Evolutionary conservation across 169 alveolate species (phyloP), one percentile per base, ranked within the genome.

Genomic region (Babesia caballi): DNA sequence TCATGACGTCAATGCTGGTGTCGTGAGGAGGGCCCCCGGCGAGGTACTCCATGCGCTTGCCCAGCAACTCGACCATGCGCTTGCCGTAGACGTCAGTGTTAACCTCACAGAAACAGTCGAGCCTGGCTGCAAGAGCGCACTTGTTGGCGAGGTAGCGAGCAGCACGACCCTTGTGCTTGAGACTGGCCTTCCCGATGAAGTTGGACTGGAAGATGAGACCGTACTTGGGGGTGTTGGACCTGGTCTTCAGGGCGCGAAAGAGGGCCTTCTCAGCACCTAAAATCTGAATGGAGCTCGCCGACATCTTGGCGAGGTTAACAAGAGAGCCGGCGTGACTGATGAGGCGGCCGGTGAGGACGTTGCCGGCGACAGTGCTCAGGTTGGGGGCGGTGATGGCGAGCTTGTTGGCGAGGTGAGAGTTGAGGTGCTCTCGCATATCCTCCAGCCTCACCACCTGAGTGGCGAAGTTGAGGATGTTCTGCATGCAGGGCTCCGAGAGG

Each of bases 181-280:
- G 90, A 32, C 96, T 93, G 23, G 99, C 99, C 81, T 95, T 92
- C 3, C 99, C 99, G 56, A 98, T 97, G 88, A 94, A 96, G 41
- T 97, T 90, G 3, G 99, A 94, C 83, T 98, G 97, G 85, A 92
- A 98, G 54, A 98, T 86, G 12, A 98, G 87, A 4, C 99, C 99
- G 85, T 96, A 98, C 85, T 98, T 98, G n/a, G 99, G 99, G 27
- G 99, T 98, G 66, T 95, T 96, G 47, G 97, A 96, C 85, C 94
- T 93, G 23, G 98, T 93, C 90, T 97, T 98, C 54, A 98, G 85
- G 3, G 99, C 99, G 52, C 98, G 83, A 85, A 98, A 98, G 27
- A 97, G 90, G 12, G 99, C 99, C 91, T 96, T 96, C 78, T 95
- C 98, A 41, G 98, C 98, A 21, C 99, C 99, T 41, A 97, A 87